Evolutionary conservation across 176 grass and related monocot species (phyloP).

Genomic region (Otatea glauca): DNA sequence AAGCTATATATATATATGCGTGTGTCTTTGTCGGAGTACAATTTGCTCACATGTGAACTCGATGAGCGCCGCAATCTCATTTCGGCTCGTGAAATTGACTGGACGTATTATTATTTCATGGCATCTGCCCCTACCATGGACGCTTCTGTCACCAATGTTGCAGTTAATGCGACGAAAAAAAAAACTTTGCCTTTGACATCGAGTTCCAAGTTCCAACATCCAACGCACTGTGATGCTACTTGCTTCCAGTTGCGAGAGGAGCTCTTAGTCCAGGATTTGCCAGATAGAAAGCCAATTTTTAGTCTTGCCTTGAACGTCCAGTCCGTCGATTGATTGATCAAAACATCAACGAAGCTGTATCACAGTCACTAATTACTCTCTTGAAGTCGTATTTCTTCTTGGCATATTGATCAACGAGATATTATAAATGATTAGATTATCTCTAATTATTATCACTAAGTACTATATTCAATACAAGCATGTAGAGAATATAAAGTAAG

Average conservation of each 20-base stretch:
- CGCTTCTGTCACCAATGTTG: not conserved
- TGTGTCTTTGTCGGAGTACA: not conserved
- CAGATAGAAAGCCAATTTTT: not conserved
- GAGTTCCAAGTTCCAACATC: not conserved
- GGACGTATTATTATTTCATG: not conserved
- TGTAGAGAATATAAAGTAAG: too few relatives aligned
- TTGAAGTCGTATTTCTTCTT: too few relatives aligned
- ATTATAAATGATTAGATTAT: too few relatives aligned
- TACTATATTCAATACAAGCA: too few relatives aligned
- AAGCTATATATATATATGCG: too few relatives aligned
- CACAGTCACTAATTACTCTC: not conserved
- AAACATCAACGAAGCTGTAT: too few relatives aligned
- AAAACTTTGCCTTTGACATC: not conserved
- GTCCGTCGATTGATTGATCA: not conserved
- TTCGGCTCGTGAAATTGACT: conserved; percentile 18
- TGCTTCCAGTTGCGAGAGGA: not conserved
- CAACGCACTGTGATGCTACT: not conserved
- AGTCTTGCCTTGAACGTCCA: not conserved
- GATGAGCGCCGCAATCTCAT: conserved; percentile 42
- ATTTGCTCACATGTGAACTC: conserved; percentile 49
- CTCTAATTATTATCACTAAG: too few relatives aligned
- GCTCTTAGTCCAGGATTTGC: not conserved
- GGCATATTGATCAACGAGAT: too few relatives aligned
- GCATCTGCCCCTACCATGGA: not conserved
- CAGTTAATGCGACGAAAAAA: conserved; percentile 15